These are phyloP conservation scores for Fusarium sp. DNA, from an alignment of 2,329 filamentous ascomycete genomes.

Conservation along the genomic window DNA sequence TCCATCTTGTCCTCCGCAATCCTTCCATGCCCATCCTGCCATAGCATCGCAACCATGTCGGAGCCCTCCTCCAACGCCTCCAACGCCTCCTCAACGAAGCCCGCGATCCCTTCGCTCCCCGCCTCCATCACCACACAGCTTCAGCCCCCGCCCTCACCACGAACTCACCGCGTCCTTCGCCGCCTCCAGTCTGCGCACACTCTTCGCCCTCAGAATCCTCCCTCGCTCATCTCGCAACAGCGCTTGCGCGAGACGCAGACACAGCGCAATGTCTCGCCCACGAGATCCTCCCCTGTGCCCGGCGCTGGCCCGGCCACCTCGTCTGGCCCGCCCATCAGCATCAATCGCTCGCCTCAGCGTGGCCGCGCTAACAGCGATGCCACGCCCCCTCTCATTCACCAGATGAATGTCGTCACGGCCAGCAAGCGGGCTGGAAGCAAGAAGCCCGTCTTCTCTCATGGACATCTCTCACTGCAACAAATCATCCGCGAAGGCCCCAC, in stretches of 20 bases:
- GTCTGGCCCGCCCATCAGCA: constrained; percentile 18
- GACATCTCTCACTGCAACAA: constrained; percentile 74
- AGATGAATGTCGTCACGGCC: constrained; percentile 51
- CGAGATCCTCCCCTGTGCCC: constrained; percentile 33
- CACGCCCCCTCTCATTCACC: constrained; percentile 54
- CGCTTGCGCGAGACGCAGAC: constrained; percentile 61
- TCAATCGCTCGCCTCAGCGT: constrained; percentile 62
- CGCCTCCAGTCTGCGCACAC: constrained; percentile 82
- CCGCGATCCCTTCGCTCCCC: constrained; percentile 39
- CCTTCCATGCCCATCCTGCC: constrained; percentile 9
- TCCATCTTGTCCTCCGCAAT: not conserved
- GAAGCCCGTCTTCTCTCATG: constrained; percentile 62
- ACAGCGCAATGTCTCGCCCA: constrained; percentile 51
- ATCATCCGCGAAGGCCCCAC: constrained; percentile 85
- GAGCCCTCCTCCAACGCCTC: constrained; percentile 28
- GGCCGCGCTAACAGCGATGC: constrained; percentile 81
- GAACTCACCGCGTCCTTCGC: constrained; percentile 75
- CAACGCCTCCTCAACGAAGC: constrained; percentile 24
- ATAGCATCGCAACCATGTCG: constrained; percentile 33
- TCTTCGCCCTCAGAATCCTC: constrained; percentile 63
- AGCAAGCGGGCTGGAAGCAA: constrained; percentile 54
- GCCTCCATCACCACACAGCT: constrained; percentile 56
- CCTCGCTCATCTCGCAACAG: constrained; percentile 73
- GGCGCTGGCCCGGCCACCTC: constrained; percentile 14
- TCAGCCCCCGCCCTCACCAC: constrained; percentile 69